A percentile compares a stretch with the other conserved stretches of the same genome.
Conservation (phyloP, 441 rosid species). For the Sinapis alba region DNA sequence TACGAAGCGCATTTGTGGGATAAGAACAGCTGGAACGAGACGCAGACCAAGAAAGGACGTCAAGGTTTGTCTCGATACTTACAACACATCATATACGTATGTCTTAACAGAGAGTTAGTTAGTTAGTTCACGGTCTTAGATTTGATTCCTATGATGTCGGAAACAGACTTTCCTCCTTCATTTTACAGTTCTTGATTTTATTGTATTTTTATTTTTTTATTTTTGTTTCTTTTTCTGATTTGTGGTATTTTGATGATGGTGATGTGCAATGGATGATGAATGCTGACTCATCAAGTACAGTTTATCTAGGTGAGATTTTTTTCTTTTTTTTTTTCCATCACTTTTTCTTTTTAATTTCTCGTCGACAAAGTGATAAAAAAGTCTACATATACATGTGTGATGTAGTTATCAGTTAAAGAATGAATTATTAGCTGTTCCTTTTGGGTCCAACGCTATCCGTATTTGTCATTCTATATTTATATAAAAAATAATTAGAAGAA, state of each 20-base stretch:
- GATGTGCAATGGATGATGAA: slow-evolving; percentile 42
- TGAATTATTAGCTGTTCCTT: slow-evolving; percentile 34
- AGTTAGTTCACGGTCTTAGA: slow-evolving; percentile 11
- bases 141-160: slow-evolving; percentile 27
- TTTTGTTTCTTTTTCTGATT: neutral
- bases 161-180: slow-evolving; percentile 11
- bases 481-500: neutral
- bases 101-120: neutral
- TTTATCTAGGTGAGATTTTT: slow-evolving; percentile 42
- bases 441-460: slow-evolving; percentile 29
- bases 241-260: slow-evolving; percentile 30
- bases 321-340: neutral
- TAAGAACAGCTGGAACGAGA: slow-evolving; percentile 87
- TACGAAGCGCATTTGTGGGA: slow-evolving; percentile 97
- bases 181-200: slow-evolving; percentile 25
- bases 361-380: slow-evolving; percentile 29
- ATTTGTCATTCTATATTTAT: slow-evolving; percentile 5
- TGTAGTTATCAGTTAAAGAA: slow-evolving; percentile 27
- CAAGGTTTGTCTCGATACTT: slow-evolving; percentile 58
- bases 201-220: neutral
- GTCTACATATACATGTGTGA: slow-evolving; percentile 36
- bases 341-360: slow-evolving; percentile 25
- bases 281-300: slow-evolving; percentile 45
- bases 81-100: neutral
- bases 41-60: slow-evolving; percentile 90